Percentiles rank a stretch among this genome's conserved stretches.
Evolutionary conservation across 208 protist species (phyloP).

Genomic region (Acanthamoeba royreba): DNA sequence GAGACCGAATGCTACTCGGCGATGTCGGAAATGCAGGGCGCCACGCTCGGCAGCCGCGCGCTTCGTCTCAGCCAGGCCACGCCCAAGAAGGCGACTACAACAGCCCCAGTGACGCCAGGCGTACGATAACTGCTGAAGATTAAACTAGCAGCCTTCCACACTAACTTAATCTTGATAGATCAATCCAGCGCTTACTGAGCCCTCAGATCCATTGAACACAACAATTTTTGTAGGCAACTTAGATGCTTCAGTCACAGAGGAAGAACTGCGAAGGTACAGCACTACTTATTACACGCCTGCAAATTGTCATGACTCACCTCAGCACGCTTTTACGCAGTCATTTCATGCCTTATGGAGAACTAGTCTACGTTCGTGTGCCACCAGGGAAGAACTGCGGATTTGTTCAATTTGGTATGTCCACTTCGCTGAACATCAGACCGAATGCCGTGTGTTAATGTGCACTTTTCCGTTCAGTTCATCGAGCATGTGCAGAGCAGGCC

Average conservation of each 20-base stretch:
- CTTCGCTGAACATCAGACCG: not conserved
- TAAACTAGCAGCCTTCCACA: not conserved
- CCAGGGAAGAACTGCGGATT: not conserved
- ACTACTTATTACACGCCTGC: not conserved
- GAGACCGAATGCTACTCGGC: not conserved
- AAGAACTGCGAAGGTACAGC: not conserved
- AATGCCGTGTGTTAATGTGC: not conserved
- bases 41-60: not conserved
- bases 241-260: not conserved
- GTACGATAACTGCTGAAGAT: not conserved
- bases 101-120: not conserved
- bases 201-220: not conserved
- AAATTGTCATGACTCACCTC: not conserved
- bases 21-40: not conserved
- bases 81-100: not conserved
- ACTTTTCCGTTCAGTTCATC: not conserved
- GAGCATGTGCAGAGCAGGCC: not conserved
- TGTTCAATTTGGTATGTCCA: not conserved
- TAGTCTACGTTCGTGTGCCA: not conserved
- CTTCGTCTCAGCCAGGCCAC: not conserved
- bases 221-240: not conserved
- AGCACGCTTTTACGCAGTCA: not conserved
- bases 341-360: not conserved
- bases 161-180: not conserved
- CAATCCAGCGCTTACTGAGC: not conserved